phyloP scores from a whole-genome alignment of 2,329 filamentous ascomycete genomes.

The Colletotrichum chlorophyti region DNA sequence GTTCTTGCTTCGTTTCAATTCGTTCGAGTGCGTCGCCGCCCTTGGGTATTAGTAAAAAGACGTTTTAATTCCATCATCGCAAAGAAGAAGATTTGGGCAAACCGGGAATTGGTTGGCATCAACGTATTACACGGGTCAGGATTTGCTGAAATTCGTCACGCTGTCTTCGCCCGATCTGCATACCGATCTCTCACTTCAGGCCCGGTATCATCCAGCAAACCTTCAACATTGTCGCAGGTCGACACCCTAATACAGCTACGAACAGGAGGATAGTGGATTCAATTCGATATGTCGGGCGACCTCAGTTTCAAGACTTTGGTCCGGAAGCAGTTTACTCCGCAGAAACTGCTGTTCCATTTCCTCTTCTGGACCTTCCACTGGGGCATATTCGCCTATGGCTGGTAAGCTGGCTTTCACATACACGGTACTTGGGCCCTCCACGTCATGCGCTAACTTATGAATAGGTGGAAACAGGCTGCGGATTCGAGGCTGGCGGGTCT shows the following conservation, averaged over 20 bases:
- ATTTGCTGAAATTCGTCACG: conserved; percentile 8
- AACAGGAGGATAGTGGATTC: conserved; percentile 33
- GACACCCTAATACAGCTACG: conserved; percentile 45
- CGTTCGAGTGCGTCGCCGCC: conserved; percentile 30
- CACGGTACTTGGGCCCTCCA: not conserved
- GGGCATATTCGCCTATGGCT: conserved; percentile 83
- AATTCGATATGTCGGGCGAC: conserved; percentile 46
- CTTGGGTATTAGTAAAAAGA: conserved; percentile 17
- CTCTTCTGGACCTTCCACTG: conserved; percentile 83
- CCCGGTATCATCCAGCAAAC: conserved; percentile 28
- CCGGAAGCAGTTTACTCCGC: conserved; percentile 70
- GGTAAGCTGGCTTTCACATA: conserved; percentile 62
- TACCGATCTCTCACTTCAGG: conserved; percentile 31
- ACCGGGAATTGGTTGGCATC: conserved; percentile 2
- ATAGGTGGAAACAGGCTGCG: conserved; percentile 78
- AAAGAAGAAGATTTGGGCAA: conserved; percentile 17
- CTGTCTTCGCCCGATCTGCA: not conserved
- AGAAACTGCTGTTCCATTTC: conserved; percentile 80
- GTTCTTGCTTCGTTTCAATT: conserved; percentile 38
- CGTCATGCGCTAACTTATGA: conserved; percentile 33
- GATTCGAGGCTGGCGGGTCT: conserved; percentile 76
- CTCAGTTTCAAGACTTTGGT: conserved; percentile 45
- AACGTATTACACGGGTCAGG: not conserved
- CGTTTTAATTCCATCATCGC: conserved; percentile 25
- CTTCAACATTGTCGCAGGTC: conserved; percentile 59